Evolutionary conservation across 2,329 filamentous ascomycete genomes (phyloP).

Genomic region (Sphaerulina vaccinii): DNA sequence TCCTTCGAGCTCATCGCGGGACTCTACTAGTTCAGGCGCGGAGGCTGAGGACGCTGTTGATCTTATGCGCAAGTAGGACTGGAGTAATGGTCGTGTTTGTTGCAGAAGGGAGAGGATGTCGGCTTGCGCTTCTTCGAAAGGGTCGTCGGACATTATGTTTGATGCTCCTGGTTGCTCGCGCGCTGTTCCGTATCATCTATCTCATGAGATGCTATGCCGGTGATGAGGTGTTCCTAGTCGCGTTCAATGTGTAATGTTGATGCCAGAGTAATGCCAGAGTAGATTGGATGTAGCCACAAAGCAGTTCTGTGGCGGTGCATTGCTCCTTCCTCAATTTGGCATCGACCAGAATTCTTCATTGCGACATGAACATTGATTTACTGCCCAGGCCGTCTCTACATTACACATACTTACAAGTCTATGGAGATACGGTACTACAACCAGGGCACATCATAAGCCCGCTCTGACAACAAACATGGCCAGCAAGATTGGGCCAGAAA

Average conservation of each 20-base stretch:
- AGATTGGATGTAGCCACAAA: not conserved
- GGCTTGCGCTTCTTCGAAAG: slow-evolving; percentile 53
- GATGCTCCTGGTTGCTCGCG: not conserved
- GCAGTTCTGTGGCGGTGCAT: not conserved
- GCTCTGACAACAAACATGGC: not conserved
- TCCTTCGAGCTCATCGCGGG: slow-evolving; percentile 72
- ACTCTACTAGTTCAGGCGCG: slow-evolving; percentile 68
- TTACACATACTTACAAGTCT: not conserved
- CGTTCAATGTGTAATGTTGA: not conserved
- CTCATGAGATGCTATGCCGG: not conserved
- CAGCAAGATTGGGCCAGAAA: slow-evolving; percentile 45
- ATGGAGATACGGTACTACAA: not conserved
- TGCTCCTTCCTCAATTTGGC: not conserved
- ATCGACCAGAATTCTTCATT: too few relatives aligned
- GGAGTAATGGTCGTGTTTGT: slow-evolving; percentile 80
- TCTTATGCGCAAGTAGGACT: slow-evolving; percentile 92
- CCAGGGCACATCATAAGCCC: not conserved
- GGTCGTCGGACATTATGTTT: slow-evolving; percentile 41
- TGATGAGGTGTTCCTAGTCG: not conserved
- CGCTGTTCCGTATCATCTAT: not conserved
- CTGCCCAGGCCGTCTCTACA: too few relatives aligned
- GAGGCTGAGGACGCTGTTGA: slow-evolving; percentile 70
- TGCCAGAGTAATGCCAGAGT: not conserved
- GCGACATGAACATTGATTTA: too few relatives aligned
- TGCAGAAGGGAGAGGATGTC: slow-evolving; percentile 84